phyloP scores from a whole-genome alignment of 306 rosid species.

The Luffa aegyptiaca region DNA sequence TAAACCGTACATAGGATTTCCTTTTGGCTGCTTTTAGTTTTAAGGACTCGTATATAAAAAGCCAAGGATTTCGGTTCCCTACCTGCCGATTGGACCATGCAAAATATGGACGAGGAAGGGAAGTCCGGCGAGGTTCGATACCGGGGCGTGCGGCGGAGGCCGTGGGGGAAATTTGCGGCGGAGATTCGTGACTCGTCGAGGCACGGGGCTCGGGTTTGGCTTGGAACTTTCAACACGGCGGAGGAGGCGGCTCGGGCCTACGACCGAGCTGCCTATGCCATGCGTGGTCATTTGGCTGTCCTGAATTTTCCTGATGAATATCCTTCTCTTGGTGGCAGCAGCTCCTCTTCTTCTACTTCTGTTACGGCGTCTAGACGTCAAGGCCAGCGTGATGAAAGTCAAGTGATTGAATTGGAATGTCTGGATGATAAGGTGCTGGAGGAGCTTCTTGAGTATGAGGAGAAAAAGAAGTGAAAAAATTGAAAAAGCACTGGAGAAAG shows the following conservation, averaged over 20 bases:
- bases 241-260: conserved; percentile 95
- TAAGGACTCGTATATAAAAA: neutral
- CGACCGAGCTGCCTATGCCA: conserved; percentile 71
- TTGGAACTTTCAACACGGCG: conserved; percentile 80
- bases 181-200: conserved; percentile 77
- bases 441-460: conserved; percentile 69
- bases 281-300: conserved; percentile 80
- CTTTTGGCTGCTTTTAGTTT: neutral
- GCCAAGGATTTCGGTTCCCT: neutral
- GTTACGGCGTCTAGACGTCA: neutral
- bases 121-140: conserved; percentile 24
- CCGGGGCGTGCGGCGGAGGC: conserved; percentile 69
- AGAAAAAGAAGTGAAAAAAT: conserved; percentile 16
- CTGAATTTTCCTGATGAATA: conserved; percentile 77
- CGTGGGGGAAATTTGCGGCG: conserved; percentile 89
- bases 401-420: conserved; percentile 71
- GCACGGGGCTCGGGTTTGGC: conserved; percentile 70
- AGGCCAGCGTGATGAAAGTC: conserved; percentile 9
- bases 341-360: conserved; percentile 15
- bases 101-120: neutral
- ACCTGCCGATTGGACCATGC: neutral
- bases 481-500: neutral
- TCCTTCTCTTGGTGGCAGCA: conserved; percentile 18
- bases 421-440: conserved; percentile 65
- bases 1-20: neutral